Conservation (phyloP, 768 basidiomycete genomes). For the Russula sp. region DNA sequence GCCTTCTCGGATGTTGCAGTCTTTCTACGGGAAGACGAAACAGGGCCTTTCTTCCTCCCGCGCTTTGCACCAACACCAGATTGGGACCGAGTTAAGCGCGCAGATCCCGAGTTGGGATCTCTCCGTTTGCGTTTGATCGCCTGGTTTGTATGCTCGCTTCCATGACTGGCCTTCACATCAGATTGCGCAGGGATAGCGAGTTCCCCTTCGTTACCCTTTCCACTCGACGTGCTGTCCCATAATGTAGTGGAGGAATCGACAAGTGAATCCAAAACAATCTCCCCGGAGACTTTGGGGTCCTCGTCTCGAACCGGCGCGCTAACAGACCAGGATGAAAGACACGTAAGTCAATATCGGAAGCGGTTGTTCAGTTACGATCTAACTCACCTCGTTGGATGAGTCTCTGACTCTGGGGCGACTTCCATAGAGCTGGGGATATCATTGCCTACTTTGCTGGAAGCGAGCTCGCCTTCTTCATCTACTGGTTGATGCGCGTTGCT, state of each 20-base stretch:
- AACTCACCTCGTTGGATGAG: constrained; percentile 1
- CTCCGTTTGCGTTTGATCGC: constrained; percentile 29
- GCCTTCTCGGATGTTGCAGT: constrained; percentile 11
- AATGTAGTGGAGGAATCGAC: background rate
- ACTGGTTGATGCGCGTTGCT: background rate
- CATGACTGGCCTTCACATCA: background rate
- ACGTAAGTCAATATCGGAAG: background rate
- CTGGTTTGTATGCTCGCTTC: background rate
- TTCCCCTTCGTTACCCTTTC: background rate
- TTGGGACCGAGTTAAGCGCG: constrained; percentile 28
- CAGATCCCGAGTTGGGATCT: constrained; percentile 11
- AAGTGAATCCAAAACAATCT: background rate
- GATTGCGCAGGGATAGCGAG: background rate
- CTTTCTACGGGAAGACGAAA: background rate
- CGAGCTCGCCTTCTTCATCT: background rate
- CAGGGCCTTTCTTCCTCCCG: background rate
- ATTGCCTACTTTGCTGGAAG: background rate
- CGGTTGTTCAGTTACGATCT: too few species aligned
- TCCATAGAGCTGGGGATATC: background rate
- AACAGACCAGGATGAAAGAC: background rate
- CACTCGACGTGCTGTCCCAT: background rate
- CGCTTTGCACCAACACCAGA: constrained; percentile 16
- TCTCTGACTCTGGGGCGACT: background rate
- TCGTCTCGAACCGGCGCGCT: background rate
- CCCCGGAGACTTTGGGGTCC: background rate